Percentiles rank a stretch among this genome's conserved stretches.
phyloP scores from a whole-genome alignment of 306 rosid genomes.

The Clitoria ternatea region DNA sequence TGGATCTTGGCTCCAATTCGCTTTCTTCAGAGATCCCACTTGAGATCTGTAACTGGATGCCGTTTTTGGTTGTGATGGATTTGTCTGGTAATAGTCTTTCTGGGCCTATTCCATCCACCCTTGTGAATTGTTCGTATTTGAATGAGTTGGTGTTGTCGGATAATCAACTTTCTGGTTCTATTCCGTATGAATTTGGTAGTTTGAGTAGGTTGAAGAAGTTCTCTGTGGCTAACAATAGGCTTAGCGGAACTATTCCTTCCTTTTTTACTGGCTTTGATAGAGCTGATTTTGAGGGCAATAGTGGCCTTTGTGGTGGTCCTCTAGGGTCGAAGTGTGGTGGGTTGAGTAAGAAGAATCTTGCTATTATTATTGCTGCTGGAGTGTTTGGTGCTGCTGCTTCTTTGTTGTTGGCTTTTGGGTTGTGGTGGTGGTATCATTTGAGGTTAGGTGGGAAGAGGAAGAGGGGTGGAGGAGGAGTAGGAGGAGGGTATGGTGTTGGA shows the following conservation, averaged over 20 bases:
- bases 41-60: slow-evolving; percentile 68
- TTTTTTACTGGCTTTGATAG: slow-evolving; percentile 28
- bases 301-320: slow-evolving; percentile 74
- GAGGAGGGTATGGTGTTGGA: slow-evolving; percentile 28
- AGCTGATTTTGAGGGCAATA: slow-evolving; percentile 62
- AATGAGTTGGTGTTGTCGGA: slow-evolving; percentile 47
- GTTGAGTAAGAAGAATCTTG: slow-evolving; percentile 76
- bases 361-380: slow-evolving; percentile 89
- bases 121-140: slow-evolving; percentile 56
- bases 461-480: slow-evolving; percentile 12
- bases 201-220: slow-evolving; percentile 56
- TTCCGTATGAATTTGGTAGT: slow-evolving; percentile 58
- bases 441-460: slow-evolving; percentile 37
- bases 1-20: slow-evolving; percentile 64
- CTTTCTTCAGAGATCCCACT: slow-evolving; percentile 53
- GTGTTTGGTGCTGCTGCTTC: slow-evolving; percentile 94
- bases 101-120: slow-evolving; percentile 53
- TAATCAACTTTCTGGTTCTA: slow-evolving; percentile 54
- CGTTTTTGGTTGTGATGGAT: slow-evolving; percentile 56
- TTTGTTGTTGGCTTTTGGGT: slow-evolving; percentile 65
- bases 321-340: slow-evolving; percentile 81
- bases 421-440: slow-evolving; percentile 95
- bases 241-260: slow-evolving; percentile 57
- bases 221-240: slow-evolving; percentile 60
- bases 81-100: slow-evolving; percentile 50